Evolutionary conservation across 73 alveolate genomes (phyloP), one percentile per base, ranked within the genome.

Genomic region (Paramecium caudatum): DNA sequence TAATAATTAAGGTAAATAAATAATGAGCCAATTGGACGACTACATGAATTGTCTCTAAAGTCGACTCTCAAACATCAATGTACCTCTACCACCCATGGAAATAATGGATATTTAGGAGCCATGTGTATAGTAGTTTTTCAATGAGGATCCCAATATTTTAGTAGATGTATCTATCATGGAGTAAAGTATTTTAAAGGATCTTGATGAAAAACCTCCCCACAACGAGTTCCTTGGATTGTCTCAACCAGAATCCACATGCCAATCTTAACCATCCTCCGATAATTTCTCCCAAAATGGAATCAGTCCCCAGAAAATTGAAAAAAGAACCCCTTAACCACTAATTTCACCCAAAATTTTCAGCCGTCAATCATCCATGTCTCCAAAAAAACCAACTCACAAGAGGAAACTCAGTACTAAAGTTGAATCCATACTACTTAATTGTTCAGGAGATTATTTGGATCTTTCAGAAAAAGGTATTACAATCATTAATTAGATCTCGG

Each of bases 191-290:
- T 19, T 74, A 37, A 74, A 74, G 19, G 88, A 74, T 21, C 17
- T 74, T 13, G 88, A 74, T 41, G 88, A 74, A 27, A 74, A 74
- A n/a, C 88, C 88, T 17, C 88, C 88, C 19, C 88, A 74, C n/a
- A 74, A 74, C 43, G 88, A 74, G 19, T 74, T 74, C 46, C 27
- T 74, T 17, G 68, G 80, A 55, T 55, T 43, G n/a, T 55, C 80
- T 55, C 17, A 27, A 25, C 80, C 80, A 55, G 80, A 55, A 15
- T 55, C 80, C 3, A 55, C 80, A 27, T 55, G 80, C 12, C 8
- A 55, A 21, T 55, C 80, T 55, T 23, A 55, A 21, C 80, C 80
- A 1, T 23, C 46, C 45, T 55, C 80, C 9, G 30, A 55, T 8
- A 55, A 55, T 23, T 27, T 55, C 43, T 55, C 80, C 8, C 30